These are phyloP conservation scores for Aspergillus jensenii DNA, from an alignment of 2,329 filamentous ascomycete genomes.

Conservation along the genomic window DNA sequence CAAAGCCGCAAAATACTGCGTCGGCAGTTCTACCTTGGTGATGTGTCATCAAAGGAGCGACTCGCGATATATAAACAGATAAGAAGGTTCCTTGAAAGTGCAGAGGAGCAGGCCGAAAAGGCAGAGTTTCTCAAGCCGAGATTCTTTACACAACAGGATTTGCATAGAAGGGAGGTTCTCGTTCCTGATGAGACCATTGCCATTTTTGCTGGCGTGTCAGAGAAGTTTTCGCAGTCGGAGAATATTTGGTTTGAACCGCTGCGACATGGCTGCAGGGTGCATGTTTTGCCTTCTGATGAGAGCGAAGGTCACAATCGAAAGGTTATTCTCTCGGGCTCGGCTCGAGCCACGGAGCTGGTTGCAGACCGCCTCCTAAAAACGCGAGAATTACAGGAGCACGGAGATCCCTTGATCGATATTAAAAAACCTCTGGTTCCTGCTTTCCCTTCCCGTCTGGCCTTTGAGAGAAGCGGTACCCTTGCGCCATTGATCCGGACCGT, in stretches of 20 bases:
- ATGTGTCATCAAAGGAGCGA: background rate
- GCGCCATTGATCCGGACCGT: slow-evolving; percentile 32
- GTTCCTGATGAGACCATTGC: slow-evolving; percentile 38
- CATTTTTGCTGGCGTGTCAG: slow-evolving; percentile 30
- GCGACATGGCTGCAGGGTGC: slow-evolving; percentile 40
- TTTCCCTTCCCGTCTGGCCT: slow-evolving; percentile 26
- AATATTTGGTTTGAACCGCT: slow-evolving; percentile 39
- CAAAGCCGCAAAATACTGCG: background rate
- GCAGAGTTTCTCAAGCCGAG: background rate
- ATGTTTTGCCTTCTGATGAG: slow-evolving; percentile 31
- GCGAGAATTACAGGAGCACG: slow-evolving; percentile 23
- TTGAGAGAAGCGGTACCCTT: slow-evolving; percentile 21
- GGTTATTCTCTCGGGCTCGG: slow-evolving; percentile 36
- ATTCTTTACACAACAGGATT: background rate
- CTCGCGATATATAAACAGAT: background rate
- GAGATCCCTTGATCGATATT: slow-evolving; percentile 32
- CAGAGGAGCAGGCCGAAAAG: background rate
- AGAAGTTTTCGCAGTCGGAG: slow-evolving; percentile 29
- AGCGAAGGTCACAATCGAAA: slow-evolving; percentile 34
- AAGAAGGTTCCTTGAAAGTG: background rate
- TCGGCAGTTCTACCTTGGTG: background rate
- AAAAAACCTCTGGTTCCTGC: slow-evolving; percentile 30
- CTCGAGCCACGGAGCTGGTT: slow-evolving; percentile 32
- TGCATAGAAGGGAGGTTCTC: slow-evolving; percentile 20
- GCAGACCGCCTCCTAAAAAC: slow-evolving; percentile 26